phyloP scores from a whole-genome alignment of 129 eudicot species.

The Logfia minima region DNA sequence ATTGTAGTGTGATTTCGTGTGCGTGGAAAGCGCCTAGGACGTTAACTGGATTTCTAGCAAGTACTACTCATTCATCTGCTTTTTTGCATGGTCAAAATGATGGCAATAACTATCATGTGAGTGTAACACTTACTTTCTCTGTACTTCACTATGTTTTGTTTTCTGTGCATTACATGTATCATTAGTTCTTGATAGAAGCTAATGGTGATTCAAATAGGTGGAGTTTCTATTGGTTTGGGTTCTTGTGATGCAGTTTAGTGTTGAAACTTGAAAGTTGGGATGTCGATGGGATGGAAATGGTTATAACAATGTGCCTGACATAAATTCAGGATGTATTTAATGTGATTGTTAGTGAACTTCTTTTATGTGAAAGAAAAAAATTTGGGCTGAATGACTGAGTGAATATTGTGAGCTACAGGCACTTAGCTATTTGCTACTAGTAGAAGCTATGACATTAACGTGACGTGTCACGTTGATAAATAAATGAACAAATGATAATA shows the following conservation, averaged over 20 bases:
- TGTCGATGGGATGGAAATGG: not conserved
- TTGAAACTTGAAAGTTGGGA: constrained; percentile 6
- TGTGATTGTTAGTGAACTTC: not conserved
- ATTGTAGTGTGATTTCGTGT: constrained; percentile 68
- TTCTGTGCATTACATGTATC: not conserved
- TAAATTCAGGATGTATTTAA: not conserved
- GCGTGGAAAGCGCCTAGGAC: constrained; percentile 87
- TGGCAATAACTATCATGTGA: constrained; percentile 30
- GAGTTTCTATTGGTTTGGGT: not conserved
- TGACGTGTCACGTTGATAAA: constrained; percentile 2
- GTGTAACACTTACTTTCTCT: constrained; percentile 25
- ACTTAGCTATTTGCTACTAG: constrained; percentile 2
- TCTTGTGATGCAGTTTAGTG: not conserved
- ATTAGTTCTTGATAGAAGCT: not conserved
- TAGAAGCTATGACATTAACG: constrained; percentile 8
- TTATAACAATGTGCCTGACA: not conserved
- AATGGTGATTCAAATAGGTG: not conserved
- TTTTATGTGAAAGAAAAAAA: not conserved
- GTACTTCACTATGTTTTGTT: not conserved
- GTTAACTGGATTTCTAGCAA: constrained; percentile 78
- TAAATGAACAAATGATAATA: constrained; percentile 3
- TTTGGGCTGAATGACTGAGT: not conserved
- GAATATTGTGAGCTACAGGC: not conserved
- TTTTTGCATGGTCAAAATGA: constrained; percentile 27
- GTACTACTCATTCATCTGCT: constrained; percentile 51